Percentiles rank a stretch among this genome's conserved stretches.
Conservation (phyloP, 2,329 filamentous ascomycete species). For the Pleurostoma richardsiae region DNA sequence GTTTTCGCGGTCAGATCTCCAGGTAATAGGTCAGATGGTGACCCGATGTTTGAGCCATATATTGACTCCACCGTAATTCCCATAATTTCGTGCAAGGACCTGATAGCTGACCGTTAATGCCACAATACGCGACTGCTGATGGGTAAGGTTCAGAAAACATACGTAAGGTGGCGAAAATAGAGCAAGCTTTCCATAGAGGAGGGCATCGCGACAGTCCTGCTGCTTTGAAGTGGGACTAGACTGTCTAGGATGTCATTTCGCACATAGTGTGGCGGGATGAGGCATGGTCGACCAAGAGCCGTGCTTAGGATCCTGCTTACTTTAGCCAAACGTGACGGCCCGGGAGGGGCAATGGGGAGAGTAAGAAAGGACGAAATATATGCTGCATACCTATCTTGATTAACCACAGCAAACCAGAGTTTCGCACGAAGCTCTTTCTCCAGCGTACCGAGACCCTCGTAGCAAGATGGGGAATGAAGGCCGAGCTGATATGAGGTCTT, state of each 20-base stretch:
- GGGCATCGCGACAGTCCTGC: background rate
- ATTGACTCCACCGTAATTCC: slow-evolving; percentile 5
- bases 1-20: slow-evolving; percentile 6
- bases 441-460: slow-evolving; percentile 11
- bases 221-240: background rate
- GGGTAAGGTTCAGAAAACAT: background rate
- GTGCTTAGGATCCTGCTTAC: slow-evolving; percentile 10
- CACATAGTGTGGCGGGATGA: slow-evolving; percentile 9
- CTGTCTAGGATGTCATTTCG: slow-evolving; percentile 1
- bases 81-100: slow-evolving; percentile 5
- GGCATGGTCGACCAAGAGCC: slow-evolving; percentile 12
- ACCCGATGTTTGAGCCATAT: slow-evolving; percentile 11
- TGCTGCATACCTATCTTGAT: slow-evolving; percentile 16
- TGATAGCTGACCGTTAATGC: background rate
- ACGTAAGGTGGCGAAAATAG: slow-evolving; percentile 5
- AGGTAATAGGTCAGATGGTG: background rate
- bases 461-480: slow-evolving; percentile 22
- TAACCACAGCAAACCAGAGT: slow-evolving; percentile 24
- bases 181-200: slow-evolving; percentile 1
- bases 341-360: background rate
- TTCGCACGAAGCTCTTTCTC: slow-evolving; percentile 19
- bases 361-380: background rate
- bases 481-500: slow-evolving; percentile 26
- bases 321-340: too few relatives aligned
- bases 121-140: too few relatives aligned